Conservation (phyloP, 345 rosid genomes). For the Diplotaxis tenuifolia region DNA sequence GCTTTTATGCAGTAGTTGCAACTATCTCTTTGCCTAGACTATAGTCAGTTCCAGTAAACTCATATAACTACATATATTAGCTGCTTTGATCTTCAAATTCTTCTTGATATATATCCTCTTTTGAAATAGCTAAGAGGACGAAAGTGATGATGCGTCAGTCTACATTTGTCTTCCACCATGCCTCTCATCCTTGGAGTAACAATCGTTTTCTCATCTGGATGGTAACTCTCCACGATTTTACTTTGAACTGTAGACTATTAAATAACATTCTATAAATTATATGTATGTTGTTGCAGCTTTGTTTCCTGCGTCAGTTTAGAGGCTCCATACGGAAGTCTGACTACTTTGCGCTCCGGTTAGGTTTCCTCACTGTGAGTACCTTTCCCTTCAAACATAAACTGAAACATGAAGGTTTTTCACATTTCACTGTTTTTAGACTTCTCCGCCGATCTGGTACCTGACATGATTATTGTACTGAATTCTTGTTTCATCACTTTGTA, state of each 20-base stretch:
- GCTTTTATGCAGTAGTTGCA: slow-evolving; percentile 14
- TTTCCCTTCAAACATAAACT: neutral
- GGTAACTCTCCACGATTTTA: slow-evolving; percentile 45
- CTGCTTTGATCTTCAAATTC: neutral
- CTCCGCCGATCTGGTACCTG: slow-evolving; percentile 1
- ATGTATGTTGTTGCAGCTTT: slow-evolving; percentile 58
- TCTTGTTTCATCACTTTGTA: neutral
- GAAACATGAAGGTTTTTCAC: too few species aligned
- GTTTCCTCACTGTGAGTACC: slow-evolving; percentile 75
- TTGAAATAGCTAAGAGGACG: slow-evolving; percentile 59
- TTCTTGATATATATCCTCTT: slow-evolving; percentile 6
- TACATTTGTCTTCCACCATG: slow-evolving; percentile 83
- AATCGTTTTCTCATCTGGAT: slow-evolving; percentile 89
- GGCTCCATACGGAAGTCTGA: slow-evolving; percentile 77
- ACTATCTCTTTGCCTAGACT: neutral
- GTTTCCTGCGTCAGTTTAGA: slow-evolving; percentile 82
- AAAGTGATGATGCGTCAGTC: slow-evolving; percentile 74
- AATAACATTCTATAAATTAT: neutral
- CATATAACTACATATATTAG: neutral
- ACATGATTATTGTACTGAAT: neutral
- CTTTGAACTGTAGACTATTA: neutral
- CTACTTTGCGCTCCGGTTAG: slow-evolving; percentile 80
- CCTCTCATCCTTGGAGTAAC: slow-evolving; percentile 97
- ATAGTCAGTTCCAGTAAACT: neutral
- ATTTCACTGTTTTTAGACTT: too few species aligned